These are phyloP conservation scores for Fusarium mangiferae DNA, from an alignment of 2,329 filamentous ascomycete genomes.

Conservation along the genomic window DNA sequence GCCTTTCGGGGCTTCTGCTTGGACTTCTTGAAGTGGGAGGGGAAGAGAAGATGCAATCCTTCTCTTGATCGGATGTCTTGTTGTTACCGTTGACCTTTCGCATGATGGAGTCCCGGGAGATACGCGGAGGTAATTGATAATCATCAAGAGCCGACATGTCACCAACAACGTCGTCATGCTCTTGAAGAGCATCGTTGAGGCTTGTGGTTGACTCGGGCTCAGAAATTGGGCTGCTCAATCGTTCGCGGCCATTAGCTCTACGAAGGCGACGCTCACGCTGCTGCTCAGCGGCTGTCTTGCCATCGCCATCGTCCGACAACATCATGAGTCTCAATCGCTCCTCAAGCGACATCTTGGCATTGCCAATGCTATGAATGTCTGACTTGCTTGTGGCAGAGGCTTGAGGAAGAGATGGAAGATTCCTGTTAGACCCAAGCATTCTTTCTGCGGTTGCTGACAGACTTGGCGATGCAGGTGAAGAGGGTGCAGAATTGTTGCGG, in stretches of 20 bases:
- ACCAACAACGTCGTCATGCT: constrained; percentile 69
- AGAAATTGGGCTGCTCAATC: constrained; percentile 56
- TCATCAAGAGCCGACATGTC: constrained; percentile 70
- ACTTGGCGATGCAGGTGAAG: constrained; percentile 67
- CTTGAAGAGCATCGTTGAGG: constrained; percentile 56
- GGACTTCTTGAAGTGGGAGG: constrained; percentile 62
- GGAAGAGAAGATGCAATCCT: constrained; percentile 73
- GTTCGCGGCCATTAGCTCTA: constrained; percentile 66
- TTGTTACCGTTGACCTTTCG: constrained; percentile 81
- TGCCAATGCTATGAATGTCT: constrained; percentile 81
- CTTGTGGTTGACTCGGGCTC: constrained; percentile 50
- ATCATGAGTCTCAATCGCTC: constrained; percentile 90
- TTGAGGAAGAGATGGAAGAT: constrained; percentile 78
- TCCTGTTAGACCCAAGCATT: constrained; percentile 72
- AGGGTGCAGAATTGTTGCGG: constrained; percentile 57
- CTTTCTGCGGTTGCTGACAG: constrained; percentile 78
- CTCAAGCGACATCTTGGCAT: constrained; percentile 82
- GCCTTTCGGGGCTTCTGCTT: constrained; percentile 61
- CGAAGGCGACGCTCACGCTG: constrained; percentile 77
- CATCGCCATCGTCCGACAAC: constrained; percentile 73
- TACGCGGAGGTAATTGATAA: constrained; percentile 77
- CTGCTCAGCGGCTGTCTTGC: constrained; percentile 69
- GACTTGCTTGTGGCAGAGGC: constrained; percentile 73
- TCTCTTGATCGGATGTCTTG: constrained; percentile 64
- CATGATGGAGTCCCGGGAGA: constrained; percentile 93